A percentile compares a stretch with the other conserved stretches of the same genome.
These are phyloP conservation scores for Fusarium clavum DNA, from an alignment of 2,329 filamentous ascomycete species.

Conservation along the genomic window DNA sequence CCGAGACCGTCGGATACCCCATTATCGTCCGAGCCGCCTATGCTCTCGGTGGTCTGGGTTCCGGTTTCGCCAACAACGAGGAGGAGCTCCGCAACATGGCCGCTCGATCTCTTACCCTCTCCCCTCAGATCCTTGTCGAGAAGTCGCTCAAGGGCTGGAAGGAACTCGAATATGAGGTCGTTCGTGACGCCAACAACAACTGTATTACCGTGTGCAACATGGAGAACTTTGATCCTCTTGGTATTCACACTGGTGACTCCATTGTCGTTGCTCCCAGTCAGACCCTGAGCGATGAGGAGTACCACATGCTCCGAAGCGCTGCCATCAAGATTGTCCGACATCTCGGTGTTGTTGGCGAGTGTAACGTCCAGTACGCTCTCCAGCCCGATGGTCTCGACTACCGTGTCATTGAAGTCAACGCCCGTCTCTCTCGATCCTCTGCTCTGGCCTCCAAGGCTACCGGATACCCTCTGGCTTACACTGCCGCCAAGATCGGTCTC, in stretches of 20 bases:
- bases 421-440: slow-evolving; percentile 96
- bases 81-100: slow-evolving; percentile 95
- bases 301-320: slow-evolving; percentile 98
- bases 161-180: slow-evolving; percentile 98
- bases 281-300: slow-evolving; percentile 97
- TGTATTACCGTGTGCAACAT: slow-evolving; percentile 95
- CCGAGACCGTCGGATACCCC: slow-evolving; percentile 89
- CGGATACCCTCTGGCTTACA: slow-evolving; percentile 96
- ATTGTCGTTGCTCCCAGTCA: slow-evolving; percentile 98
- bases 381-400: slow-evolving; percentile 98
- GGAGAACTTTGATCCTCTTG: slow-evolving; percentile 93
- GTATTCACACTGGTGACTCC: slow-evolving; percentile 97
- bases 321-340: slow-evolving; percentile 99
- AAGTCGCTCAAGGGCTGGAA: slow-evolving; percentile 99
- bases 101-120: slow-evolving; percentile 90
- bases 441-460: slow-evolving; percentile 98
- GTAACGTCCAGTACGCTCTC: slow-evolving; percentile 97
- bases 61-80: slow-evolving; percentile 92
- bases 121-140: slow-evolving; percentile 96
- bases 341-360: slow-evolving; percentile 96
- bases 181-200: slow-evolving; percentile 97
- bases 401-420: slow-evolving; percentile 98
- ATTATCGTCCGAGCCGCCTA: slow-evolving; percentile 98
- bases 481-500: slow-evolving; percentile 96
- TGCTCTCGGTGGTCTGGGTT: slow-evolving; percentile 94